phyloP scores from a whole-genome alignment of 768 basidiomycete species.

The Kwoniella mangroviensis region DNA sequence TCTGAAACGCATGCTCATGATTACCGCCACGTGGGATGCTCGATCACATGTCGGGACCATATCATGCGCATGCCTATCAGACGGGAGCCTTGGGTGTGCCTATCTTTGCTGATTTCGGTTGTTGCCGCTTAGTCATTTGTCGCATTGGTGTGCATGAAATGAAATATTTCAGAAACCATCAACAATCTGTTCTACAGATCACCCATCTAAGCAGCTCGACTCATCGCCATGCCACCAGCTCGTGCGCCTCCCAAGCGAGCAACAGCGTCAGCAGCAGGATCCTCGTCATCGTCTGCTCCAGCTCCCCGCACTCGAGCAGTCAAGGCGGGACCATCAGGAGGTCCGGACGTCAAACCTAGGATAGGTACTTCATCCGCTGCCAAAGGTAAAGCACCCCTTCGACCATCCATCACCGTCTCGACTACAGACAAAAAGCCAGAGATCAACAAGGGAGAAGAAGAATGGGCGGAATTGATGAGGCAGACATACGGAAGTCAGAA shows the following conservation, averaged over 20 bases:
- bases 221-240: slow-evolving; percentile 20
- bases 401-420: slow-evolving; percentile 15
- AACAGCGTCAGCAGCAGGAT: slow-evolving; percentile 11
- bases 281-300: slow-evolving; percentile 13
- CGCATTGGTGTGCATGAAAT: not conserved
- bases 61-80: not conserved
- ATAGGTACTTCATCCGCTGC: slow-evolving; percentile 6
- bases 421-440: slow-evolving; percentile 32
- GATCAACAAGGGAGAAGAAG: slow-evolving; percentile 53
- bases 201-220: not conserved
- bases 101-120: not conserved
- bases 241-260: slow-evolving; percentile 22
- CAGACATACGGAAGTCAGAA: slow-evolving; percentile 50
- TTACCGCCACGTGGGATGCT: not conserved
- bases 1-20: not conserved
- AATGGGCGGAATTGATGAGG: slow-evolving; percentile 55
- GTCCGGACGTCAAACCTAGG: slow-evolving; percentile 21
- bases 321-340: slow-evolving; percentile 19
- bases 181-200: not conserved
- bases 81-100: not conserved
- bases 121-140: slow-evolving; percentile 20
- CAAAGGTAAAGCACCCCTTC: slow-evolving; percentile 26
- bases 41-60: not conserved
- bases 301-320: slow-evolving; percentile 15
- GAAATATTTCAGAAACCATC: slow-evolving; percentile 2